Base-by-base conservation (phyloP, 2,329 filamentous ascomycete species). In the Dichotomopilus funicola region DNA sequence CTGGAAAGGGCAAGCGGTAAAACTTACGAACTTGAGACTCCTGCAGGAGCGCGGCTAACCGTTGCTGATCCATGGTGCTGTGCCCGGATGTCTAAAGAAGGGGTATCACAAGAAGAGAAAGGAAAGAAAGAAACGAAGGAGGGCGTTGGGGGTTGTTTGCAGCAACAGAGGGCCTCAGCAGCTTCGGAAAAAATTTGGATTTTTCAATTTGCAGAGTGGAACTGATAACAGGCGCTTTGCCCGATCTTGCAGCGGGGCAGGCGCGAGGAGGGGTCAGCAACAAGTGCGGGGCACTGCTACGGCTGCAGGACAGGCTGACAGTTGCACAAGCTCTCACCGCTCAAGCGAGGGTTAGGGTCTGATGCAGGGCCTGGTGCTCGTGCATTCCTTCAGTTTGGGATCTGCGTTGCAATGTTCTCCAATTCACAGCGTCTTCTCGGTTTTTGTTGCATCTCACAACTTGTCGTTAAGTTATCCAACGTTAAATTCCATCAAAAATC, bases 21-120 rank as follows among this genome's bases (percentile, higher is more conserved):
- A 41, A 64, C 63, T 51, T 60, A 65, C 64, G 64, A 46, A 63
- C 56, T 53, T 63, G 63, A 54, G 63, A 61, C 63, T 65, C 64
- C 62, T 60, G 37, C 12, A 65, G 64, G 62, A 65, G 62, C 49
- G 60, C 56, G 6, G 61, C 64, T 56, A 66, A 55, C 56, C 58
- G 54, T 51, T 64, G 59, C 49, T 62, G 53, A 37, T 64, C 63
- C 64, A 64, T 65, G 55, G 37, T 61, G 50, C 31, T 19, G 33
- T 52, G 42, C 44, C 52, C 51, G 56, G 47, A 53, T 53, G 46
- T 44, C 57, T 56, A 59, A 49, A 58, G 56, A 60, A 56, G 56
- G 58, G 59, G 55, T 56, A 60, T 53, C 57, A 62, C 54, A 40
- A 57, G 41, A 40, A 55, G 33, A 54, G 56, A 36, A 40, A 55